A percentile compares a stretch with the other conserved stretches of the same genome.
These are phyloP conservation scores for Metschnikowia continentalis DNA, from an alignment of 805 yeast species.

Conservation along the genomic window DNA sequence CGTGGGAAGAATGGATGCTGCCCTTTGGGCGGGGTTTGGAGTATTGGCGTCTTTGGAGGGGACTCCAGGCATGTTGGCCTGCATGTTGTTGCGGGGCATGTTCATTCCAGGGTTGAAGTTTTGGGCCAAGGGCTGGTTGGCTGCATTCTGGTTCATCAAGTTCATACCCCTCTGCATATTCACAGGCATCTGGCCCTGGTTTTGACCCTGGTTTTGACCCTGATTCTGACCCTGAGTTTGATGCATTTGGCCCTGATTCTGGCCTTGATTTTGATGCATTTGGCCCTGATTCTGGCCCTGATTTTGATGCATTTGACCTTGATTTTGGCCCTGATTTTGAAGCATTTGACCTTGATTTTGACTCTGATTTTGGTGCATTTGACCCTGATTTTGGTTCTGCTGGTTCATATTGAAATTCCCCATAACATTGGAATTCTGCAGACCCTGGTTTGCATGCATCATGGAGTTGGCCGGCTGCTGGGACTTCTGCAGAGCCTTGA, in stretches of 20 bases:
- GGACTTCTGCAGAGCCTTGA: constrained; percentile 26
- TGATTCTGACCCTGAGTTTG: too few relatives aligned
- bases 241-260: not conserved
- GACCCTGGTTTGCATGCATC: constrained; percentile 7
- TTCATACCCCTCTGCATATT: constrained; percentile 5
- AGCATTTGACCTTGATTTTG: constrained; percentile 2
- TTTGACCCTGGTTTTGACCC: not conserved
- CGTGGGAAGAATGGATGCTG: constrained; percentile 26
- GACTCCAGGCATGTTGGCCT: not conserved
- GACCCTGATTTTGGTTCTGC: constrained; percentile 1
- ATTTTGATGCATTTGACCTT: not conserved
- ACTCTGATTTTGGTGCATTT: constrained; percentile 1
- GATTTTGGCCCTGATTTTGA: not conserved
- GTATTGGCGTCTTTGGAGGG: not conserved
- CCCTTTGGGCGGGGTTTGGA: not conserved
- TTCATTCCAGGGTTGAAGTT: not conserved
- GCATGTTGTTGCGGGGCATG: not conserved
- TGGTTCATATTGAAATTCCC: constrained; percentile 9
- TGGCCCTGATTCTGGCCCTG: not conserved
- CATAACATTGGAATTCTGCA: constrained; percentile 12
- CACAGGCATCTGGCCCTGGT: not conserved
- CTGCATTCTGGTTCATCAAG: constrained; percentile 3
- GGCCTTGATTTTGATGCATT: not conserved
- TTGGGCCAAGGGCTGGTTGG: not conserved
- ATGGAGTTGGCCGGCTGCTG: constrained; percentile 12